Evolutionary conservation across 805 yeast genomes (phyloP), one percentile per base, ranked within the genome.

Genomic region (Candida oleophila): DNA sequence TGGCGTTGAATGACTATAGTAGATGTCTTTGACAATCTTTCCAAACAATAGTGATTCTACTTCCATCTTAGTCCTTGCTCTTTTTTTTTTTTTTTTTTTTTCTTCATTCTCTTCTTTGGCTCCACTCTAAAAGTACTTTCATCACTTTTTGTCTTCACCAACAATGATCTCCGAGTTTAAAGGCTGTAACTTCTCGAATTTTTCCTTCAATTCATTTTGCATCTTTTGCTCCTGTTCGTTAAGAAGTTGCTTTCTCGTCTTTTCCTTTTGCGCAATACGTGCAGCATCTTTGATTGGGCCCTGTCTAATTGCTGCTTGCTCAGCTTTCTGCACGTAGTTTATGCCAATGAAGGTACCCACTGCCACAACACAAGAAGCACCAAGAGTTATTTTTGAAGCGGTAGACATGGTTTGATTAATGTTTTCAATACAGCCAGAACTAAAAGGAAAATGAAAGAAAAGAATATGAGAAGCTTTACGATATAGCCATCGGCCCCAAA

Each of bases 211-310:
- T 50, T 76, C 76, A 55, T 76, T 76, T 59, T 87, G 94, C 43
- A 77, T 73, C 48, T 76, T 78, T 59, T 86, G 89, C 51, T 87
- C 95, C 40, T 71, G 64, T 47, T 81, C 73, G 62, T 87, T 87
- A 37, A 77, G 65, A 45, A 61, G 46, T 52, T 72, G 74, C 53
- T 78, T 82, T 55, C 65, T 66, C 46, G 60, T 52, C 57, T 71
- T 60, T 51, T 68, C 62, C 57, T 78, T 77, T 39, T 71, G 76
- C 41, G 74, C 74, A 49, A 85, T 62, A 48, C 95, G 70, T 49
- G 73, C 80, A 2, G 90, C 89, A 61, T 89, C 96, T 56, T 87
- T 87, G 56, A 87, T 80, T 3, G 96, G 96, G 1, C 96, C 96
- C 55, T 80, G 87, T 57, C 85, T 83, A 40, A 88, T 69, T 2